Evolutionary conservation across 805 yeast species (phyloP).

Genomic region (Yarrowia sp.): DNA sequence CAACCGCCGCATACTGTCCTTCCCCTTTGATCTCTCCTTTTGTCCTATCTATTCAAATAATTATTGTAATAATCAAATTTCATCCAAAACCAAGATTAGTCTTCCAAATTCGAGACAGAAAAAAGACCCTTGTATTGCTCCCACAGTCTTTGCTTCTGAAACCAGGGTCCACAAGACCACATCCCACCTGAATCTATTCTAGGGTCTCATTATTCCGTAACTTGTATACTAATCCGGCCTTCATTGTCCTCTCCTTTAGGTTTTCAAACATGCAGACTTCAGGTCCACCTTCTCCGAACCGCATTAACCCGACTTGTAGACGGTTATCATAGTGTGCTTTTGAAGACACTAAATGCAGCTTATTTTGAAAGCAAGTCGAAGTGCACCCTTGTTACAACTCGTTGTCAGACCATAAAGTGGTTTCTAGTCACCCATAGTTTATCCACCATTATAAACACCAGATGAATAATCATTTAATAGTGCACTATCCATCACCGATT

Average conservation of each 20-base stretch:
- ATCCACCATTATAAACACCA: background rate
- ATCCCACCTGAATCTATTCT: background rate
- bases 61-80: background rate
- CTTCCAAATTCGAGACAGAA: too few relatives aligned
- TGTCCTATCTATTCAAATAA: background rate
- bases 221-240: background rate
- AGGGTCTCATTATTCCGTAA: background rate
- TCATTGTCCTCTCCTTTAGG: background rate
- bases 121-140: background rate
- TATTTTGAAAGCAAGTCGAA: too few relatives aligned
- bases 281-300: background rate
- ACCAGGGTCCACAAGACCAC: background rate
- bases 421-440: too few relatives aligned
- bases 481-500: slow-evolving; percentile 15
- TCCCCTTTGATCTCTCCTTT: background rate
- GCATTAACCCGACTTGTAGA: background rate
- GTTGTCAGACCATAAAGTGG: too few relatives aligned
- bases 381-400: too few relatives aligned
- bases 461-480: background rate
- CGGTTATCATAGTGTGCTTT: background rate
- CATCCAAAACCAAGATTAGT: background rate
- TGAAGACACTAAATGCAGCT: background rate
- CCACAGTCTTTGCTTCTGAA: background rate
- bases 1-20: too few relatives aligned
- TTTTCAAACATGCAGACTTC: background rate